Evolutionary conservation across 2,329 filamentous ascomycete species (phyloP), one percentile per base, ranked within the genome.

Genomic region (Aspergillus sp.): DNA sequence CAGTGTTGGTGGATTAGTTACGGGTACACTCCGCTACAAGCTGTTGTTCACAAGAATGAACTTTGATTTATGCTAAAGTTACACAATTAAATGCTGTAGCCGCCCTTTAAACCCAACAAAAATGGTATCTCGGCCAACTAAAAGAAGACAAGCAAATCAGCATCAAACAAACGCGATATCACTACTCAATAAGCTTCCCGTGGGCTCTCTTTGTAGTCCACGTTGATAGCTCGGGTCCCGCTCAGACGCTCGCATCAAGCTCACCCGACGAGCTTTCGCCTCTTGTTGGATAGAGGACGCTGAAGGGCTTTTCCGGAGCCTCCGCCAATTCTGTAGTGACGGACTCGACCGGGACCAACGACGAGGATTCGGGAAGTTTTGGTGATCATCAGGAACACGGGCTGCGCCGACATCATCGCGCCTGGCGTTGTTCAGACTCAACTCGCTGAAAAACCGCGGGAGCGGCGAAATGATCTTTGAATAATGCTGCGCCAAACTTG

Each of bases 401-500:
- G 49, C 59, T 48, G 56, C 59, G 13, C 61, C 65, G 4, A 61
- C 61, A n/a, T 66, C 69, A 30, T 64, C 55, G 3, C 60, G 69
- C 26, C 61, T 63, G 36, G 56, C 53, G 60, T 67, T 68, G 49
- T 55, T 61, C 51, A 75, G 50, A 54, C 71, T 74, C 17, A 64
- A 61, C 38, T 75, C 70, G 43, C 72, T 75, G 66, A 68, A 72
- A 58, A 72, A 73, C 17, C 68, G 70, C 8, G 73, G 73, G 11
- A 75, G 64, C 2, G 72, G 71, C 9, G 71, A 66, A 51, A 75
- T 71, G 15, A 70, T 67, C 9, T 70, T 68, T 1, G 71, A 71
- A 56, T 75, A 75, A 48, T 74, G 68, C 45, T 73, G 71, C 9
- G 72, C 73, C n/a, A 74, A 57, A 53, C 70, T 74, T 22, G 71